These are phyloP conservation scores for Flagelloscypha sp. DNA, from an alignment of 768 basidiomycete genomes.

Conservation along the genomic window DNA sequence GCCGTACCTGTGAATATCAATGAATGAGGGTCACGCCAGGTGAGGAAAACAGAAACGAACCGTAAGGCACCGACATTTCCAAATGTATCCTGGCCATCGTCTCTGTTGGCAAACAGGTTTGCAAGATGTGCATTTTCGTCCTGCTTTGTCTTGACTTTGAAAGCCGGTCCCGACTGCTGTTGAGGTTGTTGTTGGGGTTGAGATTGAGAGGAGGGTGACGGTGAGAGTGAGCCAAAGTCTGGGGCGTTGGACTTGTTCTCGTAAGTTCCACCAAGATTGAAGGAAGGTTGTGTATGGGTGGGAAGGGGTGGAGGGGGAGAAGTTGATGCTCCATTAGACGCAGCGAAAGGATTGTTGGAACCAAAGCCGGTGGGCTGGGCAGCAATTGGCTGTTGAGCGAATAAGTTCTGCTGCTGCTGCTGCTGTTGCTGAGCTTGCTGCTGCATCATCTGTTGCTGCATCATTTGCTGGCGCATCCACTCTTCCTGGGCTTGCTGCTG, in stretches of 20 bases:
- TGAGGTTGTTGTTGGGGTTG: slow-evolving; percentile 33
- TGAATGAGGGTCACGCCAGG: slow-evolving; percentile 3
- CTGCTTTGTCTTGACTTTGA: slow-evolving; percentile 27
- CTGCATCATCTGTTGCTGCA: slow-evolving; percentile 41
- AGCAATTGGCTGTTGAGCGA: slow-evolving; percentile 35
- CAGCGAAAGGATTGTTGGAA: slow-evolving; percentile 94
- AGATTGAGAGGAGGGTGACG: slow-evolving; percentile 35
- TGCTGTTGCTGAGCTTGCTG: slow-evolving; percentile 40
- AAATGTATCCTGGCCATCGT: slow-evolving; percentile 93
- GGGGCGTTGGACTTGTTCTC: slow-evolving; percentile 34
- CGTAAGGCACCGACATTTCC: slow-evolving; percentile 80
- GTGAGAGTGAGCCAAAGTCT: slow-evolving; percentile 23
- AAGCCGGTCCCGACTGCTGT: slow-evolving; percentile 20
- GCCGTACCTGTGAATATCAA: slow-evolving; percentile 38
- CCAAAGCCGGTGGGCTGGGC: slow-evolving; percentile 73
- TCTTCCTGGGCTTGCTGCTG: slow-evolving; percentile 44
- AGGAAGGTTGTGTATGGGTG: slow-evolving; percentile 35
- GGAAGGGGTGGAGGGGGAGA: slow-evolving; percentile 23
- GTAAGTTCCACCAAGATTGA: slow-evolving; percentile 67
- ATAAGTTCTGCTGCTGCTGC: slow-evolving; percentile 37
- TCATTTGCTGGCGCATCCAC: slow-evolving; percentile 57
- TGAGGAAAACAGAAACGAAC: slow-evolving; percentile 25
- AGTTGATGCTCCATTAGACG: slow-evolving; percentile 22
- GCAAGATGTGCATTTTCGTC: slow-evolving; percentile 78
- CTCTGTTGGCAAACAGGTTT: slow-evolving; percentile 74